phyloP scores from a whole-genome alignment of 73 alveolate genomes.

The Tetrahymena elliotti region DNA sequence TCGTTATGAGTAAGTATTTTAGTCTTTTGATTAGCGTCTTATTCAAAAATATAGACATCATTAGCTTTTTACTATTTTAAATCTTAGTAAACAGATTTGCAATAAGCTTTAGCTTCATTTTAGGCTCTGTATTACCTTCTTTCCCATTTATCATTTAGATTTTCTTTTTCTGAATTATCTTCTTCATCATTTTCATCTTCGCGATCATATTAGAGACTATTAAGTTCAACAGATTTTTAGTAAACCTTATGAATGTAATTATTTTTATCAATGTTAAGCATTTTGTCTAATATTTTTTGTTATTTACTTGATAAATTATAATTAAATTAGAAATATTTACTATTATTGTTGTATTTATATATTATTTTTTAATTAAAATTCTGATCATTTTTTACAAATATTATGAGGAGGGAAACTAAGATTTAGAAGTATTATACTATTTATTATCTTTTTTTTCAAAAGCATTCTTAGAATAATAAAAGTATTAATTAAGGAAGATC shows the following conservation, averaged over 20 bases:
- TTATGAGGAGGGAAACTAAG: background rate
- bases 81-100: background rate
- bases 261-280: background rate
- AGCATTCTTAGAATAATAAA: no score
- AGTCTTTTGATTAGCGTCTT: background rate
- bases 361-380: no score
- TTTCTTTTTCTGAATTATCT: background rate
- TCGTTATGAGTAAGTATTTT: background rate
- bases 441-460: no score
- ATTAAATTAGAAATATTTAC: background rate
- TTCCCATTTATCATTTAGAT: background rate
- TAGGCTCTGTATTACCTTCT: background rate
- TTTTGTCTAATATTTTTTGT: background rate
- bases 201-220: background rate
- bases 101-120: background rate
- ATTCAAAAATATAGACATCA: background rate
- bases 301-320: background rate
- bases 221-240: background rate
- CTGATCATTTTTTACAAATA: background rate
- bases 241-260: background rate
- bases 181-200: background rate
- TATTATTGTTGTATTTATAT: no score
- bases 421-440: background rate
- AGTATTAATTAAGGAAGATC: no score
- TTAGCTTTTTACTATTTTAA: background rate